Percentiles rank a stretch among this genome's conserved stretches.
Evolutionary conservation across 257 asterid genomes (phyloP).

Genomic region (Perilla frutescens): DNA sequence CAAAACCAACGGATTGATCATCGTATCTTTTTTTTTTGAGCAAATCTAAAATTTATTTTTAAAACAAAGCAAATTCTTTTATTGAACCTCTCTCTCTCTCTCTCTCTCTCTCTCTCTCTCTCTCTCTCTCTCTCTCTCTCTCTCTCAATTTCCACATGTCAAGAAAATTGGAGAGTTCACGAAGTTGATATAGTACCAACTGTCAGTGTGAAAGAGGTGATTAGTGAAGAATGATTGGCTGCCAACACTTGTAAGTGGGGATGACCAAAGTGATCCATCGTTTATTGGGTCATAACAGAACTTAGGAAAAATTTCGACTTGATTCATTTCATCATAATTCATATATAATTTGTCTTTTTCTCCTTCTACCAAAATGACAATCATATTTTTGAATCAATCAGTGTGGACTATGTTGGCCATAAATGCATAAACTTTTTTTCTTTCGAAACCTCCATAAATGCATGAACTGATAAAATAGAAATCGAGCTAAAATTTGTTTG

Average conservation of each 20-base stretch:
- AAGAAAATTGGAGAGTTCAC: not conserved
- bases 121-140: not conserved
- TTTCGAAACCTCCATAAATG: not conserved
- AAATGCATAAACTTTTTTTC: not conserved
- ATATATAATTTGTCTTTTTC: constrained; percentile 8
- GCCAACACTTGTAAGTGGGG: constrained; percentile 39
- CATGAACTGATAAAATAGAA: not conserved
- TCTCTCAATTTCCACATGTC: not conserved
- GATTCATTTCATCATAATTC: constrained; percentile 28
- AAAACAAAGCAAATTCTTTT: not conserved
- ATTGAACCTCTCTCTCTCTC: not conserved
- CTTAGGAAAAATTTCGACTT: constrained; percentile 12
- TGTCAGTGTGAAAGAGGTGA: not conserved
- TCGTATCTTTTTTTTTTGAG: too few relatives aligned
- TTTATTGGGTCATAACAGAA: constrained; percentile 22
- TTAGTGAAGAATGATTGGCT: constrained; percentile 29
- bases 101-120: not conserved
- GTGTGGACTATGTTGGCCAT: constrained; percentile 7
- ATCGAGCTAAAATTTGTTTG: not conserved
- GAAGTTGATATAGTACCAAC: too few relatives aligned
- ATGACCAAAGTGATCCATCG: constrained; percentile 14
- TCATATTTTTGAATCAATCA: constrained; percentile 22
- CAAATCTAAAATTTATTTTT: too few relatives aligned
- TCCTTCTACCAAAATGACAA: not conserved
- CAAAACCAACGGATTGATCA: not conserved